These are phyloP conservation scores for Aureobasidium vineae DNA, from an alignment of 2,329 filamentous ascomycete genomes.

Conservation along the genomic window DNA sequence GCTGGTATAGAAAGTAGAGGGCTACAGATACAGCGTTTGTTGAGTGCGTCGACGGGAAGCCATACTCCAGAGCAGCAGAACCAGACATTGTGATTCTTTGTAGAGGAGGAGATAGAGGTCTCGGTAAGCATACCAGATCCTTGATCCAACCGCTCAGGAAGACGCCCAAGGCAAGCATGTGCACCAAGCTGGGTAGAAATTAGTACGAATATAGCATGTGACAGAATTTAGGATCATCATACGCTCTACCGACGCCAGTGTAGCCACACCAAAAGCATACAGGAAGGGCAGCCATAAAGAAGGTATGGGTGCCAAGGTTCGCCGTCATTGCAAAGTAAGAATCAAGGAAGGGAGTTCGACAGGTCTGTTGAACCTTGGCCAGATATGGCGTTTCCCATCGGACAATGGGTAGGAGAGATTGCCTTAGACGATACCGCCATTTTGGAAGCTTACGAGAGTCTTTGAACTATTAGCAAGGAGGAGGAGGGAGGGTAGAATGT, in stretches of 20 bases:
- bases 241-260: slow-evolving; percentile 81
- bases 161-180: slow-evolving; percentile 67
- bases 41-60: slow-evolving; percentile 94
- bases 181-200: slow-evolving; percentile 39
- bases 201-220: not conserved
- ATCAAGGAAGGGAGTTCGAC: slow-evolving; percentile 82
- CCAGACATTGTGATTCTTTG: slow-evolving; percentile 97
- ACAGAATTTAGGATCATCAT: slow-evolving; percentile 43
- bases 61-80: slow-evolving; percentile 91
- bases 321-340: slow-evolving; percentile 96
- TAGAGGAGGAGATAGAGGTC: slow-evolving; percentile 86
- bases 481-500: not conserved
- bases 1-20: slow-evolving; percentile 71
- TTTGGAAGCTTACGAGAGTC: slow-evolving; percentile 58
- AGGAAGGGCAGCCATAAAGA: slow-evolving; percentile 95
- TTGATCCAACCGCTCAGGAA: slow-evolving; percentile 83
- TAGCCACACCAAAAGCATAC: slow-evolving; percentile 97
- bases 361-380: slow-evolving; percentile 74
- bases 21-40: slow-evolving; percentile 96
- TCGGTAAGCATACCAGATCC: slow-evolving; percentile 86
- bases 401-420: slow-evolving; percentile 78
- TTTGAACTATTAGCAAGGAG: slow-evolving; percentile 14
- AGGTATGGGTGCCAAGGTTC: slow-evolving; percentile 95
- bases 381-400: slow-evolving; percentile 95
- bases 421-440: slow-evolving; percentile 87